These are phyloP conservation scores for Rossbeevera mucosa DNA, from an alignment of 768 basidiomycete species.

Conservation along the genomic window DNA sequence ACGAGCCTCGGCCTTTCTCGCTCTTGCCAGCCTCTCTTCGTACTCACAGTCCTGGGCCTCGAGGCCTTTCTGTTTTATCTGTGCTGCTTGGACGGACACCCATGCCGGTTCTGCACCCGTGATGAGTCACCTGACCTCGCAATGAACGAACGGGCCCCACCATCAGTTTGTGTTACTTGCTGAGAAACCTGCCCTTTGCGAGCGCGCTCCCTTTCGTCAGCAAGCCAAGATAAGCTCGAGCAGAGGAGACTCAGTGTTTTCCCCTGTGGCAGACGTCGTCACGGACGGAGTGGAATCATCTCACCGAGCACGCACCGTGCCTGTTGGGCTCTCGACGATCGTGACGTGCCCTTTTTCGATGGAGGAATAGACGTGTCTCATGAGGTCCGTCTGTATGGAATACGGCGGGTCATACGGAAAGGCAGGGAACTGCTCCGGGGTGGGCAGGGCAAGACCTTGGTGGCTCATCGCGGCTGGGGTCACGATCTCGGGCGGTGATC, in stretches of 20 bases:
- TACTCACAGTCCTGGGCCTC: conserved; percentile 65
- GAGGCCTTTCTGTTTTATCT: conserved; percentile 58
- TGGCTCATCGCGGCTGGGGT: conserved; percentile 8
- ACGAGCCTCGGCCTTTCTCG: conserved; percentile 58
- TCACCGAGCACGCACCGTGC: conserved; percentile 53
- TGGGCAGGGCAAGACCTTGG: conserved; percentile 40
- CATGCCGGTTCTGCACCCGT: conserved; percentile 55
- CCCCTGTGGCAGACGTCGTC: conserved; percentile 46
- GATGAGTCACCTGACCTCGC: conserved; percentile 22
- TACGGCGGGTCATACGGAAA: conserved; percentile 88
- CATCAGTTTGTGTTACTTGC: conserved; percentile 20
- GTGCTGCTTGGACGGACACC: conserved; percentile 70
- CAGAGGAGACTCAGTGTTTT: conserved; percentile 83
- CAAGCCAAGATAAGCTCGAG: conserved; percentile 69
- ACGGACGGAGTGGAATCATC: conserved; percentile 41
- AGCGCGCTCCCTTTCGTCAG: conserved; percentile 65
- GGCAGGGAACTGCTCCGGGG: conserved; percentile 63
- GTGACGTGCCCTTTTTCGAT: conserved; percentile 75
- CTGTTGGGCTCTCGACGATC: conserved; percentile 86
- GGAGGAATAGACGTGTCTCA: conserved; percentile 79
- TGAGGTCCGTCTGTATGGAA: conserved; percentile 77
- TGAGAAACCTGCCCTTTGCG: conserved; percentile 58
- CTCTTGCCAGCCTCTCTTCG: conserved; percentile 53
- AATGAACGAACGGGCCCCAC: conserved; percentile 12
- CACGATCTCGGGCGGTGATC: conserved; percentile 4